Evolutionary conservation across 345 rosid species (phyloP), one percentile per base, ranked within the genome.

Genomic region (Aquilaria sinensis): DNA sequence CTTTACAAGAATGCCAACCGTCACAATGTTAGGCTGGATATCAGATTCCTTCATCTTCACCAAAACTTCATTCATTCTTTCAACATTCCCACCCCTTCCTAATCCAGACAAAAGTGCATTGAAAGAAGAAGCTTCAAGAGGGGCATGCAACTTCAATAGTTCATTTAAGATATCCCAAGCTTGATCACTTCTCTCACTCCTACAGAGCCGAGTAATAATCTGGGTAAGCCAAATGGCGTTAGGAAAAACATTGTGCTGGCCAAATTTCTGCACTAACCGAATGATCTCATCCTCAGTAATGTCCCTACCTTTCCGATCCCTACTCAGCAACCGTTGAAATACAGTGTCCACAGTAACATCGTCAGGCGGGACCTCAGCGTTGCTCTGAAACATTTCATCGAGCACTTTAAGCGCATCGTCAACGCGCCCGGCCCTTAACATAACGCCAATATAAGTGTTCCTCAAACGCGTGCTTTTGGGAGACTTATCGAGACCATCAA

Each of bases 351-450:
- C 85, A 2, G 88, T 84, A 52, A 55, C 56, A 37, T 71, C 70
- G 68, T 84, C 61, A 2, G 93, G 90, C 15, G 62, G 76, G 60
- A 47, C 77, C 54, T 69, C 63, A 0, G 83, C 71, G 4, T 56
- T 77, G 13, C 37, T 65, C 0, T 73, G 69, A 55, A 85, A 85
- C 99, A 94, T 90, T 90, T 83, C 95, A 53, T 85, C 96, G 81
- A 94, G 83, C 90, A 87, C 73, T 69, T 86, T 82, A 59, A 86
- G 67, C 6, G 95, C 97, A 67, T 78, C 66, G 12, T 73, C 78
- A 4, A 64, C 64, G 43, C 78, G 77, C 31, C 82, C 84, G 31
- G 52, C 69, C 41, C 72, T 62, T 5, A 85, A 3, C 30, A 82
- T 13, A 12, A 56, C 64, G 2, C 67, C 67, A 1, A 88, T 70